Evolutionary conservation across 2,329 filamentous ascomycete species (phyloP), one percentile per base, ranked within the genome.

Genomic region (Alternaria sp.): DNA sequence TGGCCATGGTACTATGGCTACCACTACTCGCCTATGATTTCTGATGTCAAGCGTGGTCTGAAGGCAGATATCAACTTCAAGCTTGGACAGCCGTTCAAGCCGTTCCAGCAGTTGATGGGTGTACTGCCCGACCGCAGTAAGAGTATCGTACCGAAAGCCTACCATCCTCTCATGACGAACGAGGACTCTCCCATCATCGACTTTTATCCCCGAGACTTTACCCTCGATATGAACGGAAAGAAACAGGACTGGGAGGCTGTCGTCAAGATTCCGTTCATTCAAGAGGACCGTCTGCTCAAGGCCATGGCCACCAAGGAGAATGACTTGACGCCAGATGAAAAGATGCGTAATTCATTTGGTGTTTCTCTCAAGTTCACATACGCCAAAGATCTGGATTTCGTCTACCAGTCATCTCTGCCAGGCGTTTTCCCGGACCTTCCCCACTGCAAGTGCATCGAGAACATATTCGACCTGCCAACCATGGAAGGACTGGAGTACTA

Each of bases 211-310:
- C 88, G 95, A 72, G 96, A 99, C 73, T 99, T 99, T 74, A 93
- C 96, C 69, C 86, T 99, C 44, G 96, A 99, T 78, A 98, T 99
- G 96, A 98, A 99, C 73, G 96, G 96, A 63, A 99, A 99, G 84
- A 99, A 97, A 83, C 96, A 97, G 91, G 96, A 99, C 68, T 99
- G 96, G 96, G 96, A 99, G 78, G 96, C 96, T 26, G 95, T 99
- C 40, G 93, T 99, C 68, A 99, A 98, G 81, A 99, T 99, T 75
- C 96, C 96, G 0, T 99, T 99, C 81, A 99, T 99, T 67, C 93
- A 99, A 62, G 95, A 99, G 79, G 89, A 91, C 73, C 89, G 96
- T 25, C 84, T 99, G 3, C 85, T 99, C 59, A 82, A 85, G 40
- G 96, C 95, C 8, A 97, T 99, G 92, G 90, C 86, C 15, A 90